Conservation (phyloP, 2,329 filamentous ascomycete species). For the Sporothrix humicola region DNA sequence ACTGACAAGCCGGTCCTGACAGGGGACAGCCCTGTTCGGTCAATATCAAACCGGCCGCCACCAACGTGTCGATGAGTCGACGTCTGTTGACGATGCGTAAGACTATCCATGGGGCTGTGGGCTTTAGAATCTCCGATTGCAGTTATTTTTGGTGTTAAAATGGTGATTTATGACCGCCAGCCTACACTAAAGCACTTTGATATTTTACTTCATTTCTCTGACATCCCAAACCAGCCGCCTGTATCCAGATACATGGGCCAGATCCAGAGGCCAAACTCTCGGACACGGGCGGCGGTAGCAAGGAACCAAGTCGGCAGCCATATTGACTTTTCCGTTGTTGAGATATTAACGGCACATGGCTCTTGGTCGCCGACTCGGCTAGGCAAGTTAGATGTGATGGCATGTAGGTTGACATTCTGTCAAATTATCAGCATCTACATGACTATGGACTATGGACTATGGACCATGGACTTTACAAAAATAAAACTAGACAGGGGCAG, state of each 20-base stretch:
- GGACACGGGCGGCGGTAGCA: not conserved
- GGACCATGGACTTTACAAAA: too few relatives aligned
- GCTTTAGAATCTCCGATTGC: too few relatives aligned
- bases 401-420: not conserved
- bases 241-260: not conserved
- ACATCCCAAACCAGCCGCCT: not conserved
- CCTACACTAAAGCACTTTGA: too few relatives aligned
- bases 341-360: not conserved
- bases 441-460: too few relatives aligned
- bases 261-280: not conserved
- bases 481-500: too few relatives aligned
- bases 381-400: not conserved
- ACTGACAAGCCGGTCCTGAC: not conserved
- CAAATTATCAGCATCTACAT: not conserved
- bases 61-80: not conserved
- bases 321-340: not conserved
- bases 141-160: too few relatives aligned
- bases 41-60: slow-evolving; percentile 1
- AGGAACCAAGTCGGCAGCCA: not conserved
- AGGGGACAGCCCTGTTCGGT: not conserved
- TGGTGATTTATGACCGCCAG: too few relatives aligned
- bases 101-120: not conserved
- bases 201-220: not conserved
- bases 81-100: not conserved
- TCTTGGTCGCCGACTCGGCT: not conserved